Conservation (phyloP, 768 basidiomycete genomes). For the Gloeophyllum trabeum region DNA sequence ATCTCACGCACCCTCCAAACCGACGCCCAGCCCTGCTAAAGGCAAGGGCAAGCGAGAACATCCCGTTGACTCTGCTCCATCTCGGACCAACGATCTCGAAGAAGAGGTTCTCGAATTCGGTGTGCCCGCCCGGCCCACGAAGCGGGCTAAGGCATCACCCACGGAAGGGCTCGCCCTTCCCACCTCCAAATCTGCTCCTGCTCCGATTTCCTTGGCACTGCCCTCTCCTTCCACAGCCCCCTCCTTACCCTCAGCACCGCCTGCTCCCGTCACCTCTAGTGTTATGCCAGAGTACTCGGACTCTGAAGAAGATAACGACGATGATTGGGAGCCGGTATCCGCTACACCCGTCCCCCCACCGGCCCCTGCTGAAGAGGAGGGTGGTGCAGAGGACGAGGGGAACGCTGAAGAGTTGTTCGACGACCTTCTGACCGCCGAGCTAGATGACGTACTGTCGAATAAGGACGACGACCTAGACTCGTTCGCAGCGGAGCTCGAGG, state of each 20-base stretch:
- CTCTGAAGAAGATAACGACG: conserved; percentile 24
- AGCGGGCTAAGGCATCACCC: conserved; percentile 21
- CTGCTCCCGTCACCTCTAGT: conserved; percentile 11
- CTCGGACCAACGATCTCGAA: conserved; percentile 18
- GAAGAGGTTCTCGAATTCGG: conserved; percentile 42
- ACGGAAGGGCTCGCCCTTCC: no score
- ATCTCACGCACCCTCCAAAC: conserved; percentile 1
- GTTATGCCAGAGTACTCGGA: conserved; percentile 23
- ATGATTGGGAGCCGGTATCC: conserved; percentile 41
- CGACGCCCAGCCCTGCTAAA: conserved; percentile 3
- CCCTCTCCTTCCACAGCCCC: conserved; percentile 19
- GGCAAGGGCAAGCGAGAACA: conserved; percentile 16
- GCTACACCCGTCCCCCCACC: conserved; percentile 11
- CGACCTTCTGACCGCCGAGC: conserved; percentile 23
- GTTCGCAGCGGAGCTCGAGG: conserved; percentile 23
- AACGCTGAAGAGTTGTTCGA: conserved; percentile 28
- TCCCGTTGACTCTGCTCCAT: conserved; percentile 7
- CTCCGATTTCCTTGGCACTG: conserved; percentile 23
- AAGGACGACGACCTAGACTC: conserved; percentile 24
- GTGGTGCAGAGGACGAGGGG: conserved; percentile 18
- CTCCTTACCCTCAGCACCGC: conserved; percentile 11
- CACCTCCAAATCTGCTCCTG: no score
- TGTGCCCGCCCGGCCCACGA: conserved; percentile 26
- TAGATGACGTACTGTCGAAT: conserved; percentile 11
- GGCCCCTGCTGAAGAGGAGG: conserved; percentile 8